Evolutionary conservation across 768 basidiomycete species (phyloP).

Genomic region (Rhizopogon salebrosus): DNA sequence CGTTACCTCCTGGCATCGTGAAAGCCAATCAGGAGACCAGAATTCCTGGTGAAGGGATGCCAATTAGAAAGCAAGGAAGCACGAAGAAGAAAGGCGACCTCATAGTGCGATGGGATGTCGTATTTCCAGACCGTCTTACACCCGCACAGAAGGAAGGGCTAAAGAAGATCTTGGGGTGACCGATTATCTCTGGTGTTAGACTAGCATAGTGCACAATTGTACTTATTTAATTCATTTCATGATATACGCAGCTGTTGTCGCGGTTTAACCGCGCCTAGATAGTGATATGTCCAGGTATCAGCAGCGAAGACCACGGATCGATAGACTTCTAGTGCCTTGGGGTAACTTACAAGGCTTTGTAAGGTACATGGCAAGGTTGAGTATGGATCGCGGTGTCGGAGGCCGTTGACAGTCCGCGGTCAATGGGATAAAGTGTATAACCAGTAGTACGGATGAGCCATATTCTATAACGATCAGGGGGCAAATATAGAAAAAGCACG

Average conservation of each 20-base stretch:
- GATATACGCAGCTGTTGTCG: background rate
- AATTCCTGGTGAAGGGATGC: slow-evolving; percentile 83
- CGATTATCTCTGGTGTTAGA: background rate
- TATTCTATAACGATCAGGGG: background rate
- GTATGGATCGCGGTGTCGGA: background rate
- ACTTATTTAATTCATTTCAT: slow-evolving; percentile 3
- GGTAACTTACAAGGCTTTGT: background rate
- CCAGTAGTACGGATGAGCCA: background rate
- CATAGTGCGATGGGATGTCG: slow-evolving; percentile 75
- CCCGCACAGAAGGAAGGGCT: slow-evolving; percentile 77
- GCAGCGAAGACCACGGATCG: background rate
- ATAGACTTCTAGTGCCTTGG: background rate
- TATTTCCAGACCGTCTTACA: slow-evolving; percentile 77
- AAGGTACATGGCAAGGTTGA: background rate
- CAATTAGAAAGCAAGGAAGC: slow-evolving; percentile 74
- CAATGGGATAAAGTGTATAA: background rate
- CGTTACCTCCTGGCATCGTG: slow-evolving; percentile 60
- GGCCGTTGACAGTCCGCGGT: background rate
- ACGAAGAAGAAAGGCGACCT: slow-evolving; percentile 78
- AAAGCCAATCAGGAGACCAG: slow-evolving; percentile 74
- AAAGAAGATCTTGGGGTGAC: slow-evolving; percentile 54
- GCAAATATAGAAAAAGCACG: background rate
- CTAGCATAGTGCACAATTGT: slow-evolving; percentile 3
- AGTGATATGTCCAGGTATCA: background rate
- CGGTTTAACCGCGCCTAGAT: background rate